Base-by-base conservation (phyloP, 768 basidiomycete genomes). In the Tylopilus subfusipes region DNA sequence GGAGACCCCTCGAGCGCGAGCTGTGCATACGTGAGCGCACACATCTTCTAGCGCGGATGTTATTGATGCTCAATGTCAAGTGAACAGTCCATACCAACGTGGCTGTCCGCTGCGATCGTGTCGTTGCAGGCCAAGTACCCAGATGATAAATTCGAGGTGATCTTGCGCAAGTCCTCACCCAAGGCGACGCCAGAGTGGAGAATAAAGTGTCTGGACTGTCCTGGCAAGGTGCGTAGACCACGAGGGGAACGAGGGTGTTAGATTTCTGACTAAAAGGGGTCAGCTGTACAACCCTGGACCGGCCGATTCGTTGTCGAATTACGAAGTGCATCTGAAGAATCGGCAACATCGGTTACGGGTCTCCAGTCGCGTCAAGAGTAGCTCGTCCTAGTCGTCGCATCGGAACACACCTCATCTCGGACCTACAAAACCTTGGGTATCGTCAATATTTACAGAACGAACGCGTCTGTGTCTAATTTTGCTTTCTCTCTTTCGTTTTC, bases 251-350 rank as follows among this genome's bases (percentile, higher is more conserved):
- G n/a, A 9, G 3, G 33, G 8, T 2, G n/a, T 9, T 4, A 19
- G n/a, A 30, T 38, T 27, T 33, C 43, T 58, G 24, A 56, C 12
- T 9, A 38, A 19, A 24, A 5, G 19, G 3, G 7, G 8, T 14
- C 63, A 94, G 86, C 70, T 97, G 53, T 98, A 97, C 77, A 91
- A 88, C 62, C 85, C 93, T 42, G 95, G 95, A 43, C 91, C 91
- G 12, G 87, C 81, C 9, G 87, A 95, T 72, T 90, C 90, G 12
- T 72, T 98, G 46, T 77, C 80, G 24, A 97, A 98, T 68, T 98
- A 93, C 62, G 90, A 93, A 66, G 88, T 97, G 12, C 96, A 99
- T 74, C 74, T 99, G 50, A 87, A 84, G 75, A 93, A 93, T 63
- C 82, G 89, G 47, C 80, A 82, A 66, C 91, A 93, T 71, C 83